Evolutionary conservation across 2,329 filamentous ascomycete species (phyloP).

Genomic region (Diaporthe aspalathi): DNA sequence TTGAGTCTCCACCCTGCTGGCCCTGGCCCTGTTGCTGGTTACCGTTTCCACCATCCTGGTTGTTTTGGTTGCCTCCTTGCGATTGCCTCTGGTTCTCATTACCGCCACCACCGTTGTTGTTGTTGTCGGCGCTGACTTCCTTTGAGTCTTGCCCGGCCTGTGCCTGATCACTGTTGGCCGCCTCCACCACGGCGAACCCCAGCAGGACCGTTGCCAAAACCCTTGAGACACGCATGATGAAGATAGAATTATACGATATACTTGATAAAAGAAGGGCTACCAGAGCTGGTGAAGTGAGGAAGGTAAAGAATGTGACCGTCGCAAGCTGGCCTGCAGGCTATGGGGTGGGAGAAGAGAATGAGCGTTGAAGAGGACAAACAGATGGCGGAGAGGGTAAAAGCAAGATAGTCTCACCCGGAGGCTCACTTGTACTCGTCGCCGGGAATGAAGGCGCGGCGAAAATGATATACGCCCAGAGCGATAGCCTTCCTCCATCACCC

Average conservation of each 20-base stretch:
- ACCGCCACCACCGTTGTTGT: constrained; percentile 14
- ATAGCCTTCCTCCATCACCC: not conserved
- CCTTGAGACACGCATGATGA: constrained; percentile 44
- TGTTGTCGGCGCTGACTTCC: constrained; percentile 21
- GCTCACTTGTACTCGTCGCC: constrained; percentile 21
- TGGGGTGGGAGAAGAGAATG: not conserved
- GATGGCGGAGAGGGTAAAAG: constrained; percentile 24
- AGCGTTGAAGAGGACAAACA: constrained; percentile 6
- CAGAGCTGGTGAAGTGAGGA: constrained; percentile 26
- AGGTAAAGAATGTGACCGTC: constrained; percentile 17
- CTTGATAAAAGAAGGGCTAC: constrained; percentile 33
- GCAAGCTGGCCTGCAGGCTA: constrained; percentile 37
- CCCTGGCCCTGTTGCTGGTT: not conserved
- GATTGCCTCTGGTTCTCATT: constrained; percentile 12
- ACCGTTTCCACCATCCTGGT: not conserved
- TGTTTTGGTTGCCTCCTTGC: constrained; percentile 31
- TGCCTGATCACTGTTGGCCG: constrained; percentile 36
- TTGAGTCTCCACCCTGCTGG: too few species aligned
- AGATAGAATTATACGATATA: constrained; percentile 10
- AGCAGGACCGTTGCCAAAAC: constrained; percentile 43
- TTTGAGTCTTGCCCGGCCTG: constrained; percentile 20
- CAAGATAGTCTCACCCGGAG: constrained; percentile 2
- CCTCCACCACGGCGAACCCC: constrained; percentile 42
- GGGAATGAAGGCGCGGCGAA: constrained; percentile 22
- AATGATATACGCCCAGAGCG: constrained; percentile 10